phyloP scores from a whole-genome alignment of 2,329 filamentous ascomycete genomes.

The Shiraia bambusicola region DNA sequence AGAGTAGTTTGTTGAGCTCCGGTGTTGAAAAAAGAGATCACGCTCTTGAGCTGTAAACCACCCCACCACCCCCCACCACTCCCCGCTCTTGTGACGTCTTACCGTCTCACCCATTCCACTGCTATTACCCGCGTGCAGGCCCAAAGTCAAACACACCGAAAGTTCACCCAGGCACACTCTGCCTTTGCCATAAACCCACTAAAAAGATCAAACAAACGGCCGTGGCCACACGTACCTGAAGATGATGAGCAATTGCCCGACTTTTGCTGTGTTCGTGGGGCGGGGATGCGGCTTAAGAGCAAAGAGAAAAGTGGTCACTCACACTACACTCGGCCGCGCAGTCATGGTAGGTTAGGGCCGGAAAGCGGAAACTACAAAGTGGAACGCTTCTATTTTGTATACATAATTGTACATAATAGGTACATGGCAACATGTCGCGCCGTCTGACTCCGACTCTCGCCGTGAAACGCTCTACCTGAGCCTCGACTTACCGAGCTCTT shows the following conservation, averaged over 20 bases:
- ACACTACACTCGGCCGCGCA: too few relatives aligned
- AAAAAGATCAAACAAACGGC: neutral
- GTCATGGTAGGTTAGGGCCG: too few relatives aligned
- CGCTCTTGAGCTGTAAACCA: conserved; percentile 3
- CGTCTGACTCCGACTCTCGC: conserved; percentile 36
- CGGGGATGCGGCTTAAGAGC: too few relatives aligned
- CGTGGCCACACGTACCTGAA: neutral
- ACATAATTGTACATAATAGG: too few relatives aligned
- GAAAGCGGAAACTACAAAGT: conserved; percentile 27
- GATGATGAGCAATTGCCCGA: too few relatives aligned
- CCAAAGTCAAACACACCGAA: conserved; percentile 10
- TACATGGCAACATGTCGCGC: too few relatives aligned
- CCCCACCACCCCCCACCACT: too few relatives aligned
- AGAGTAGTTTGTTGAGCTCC: conserved; percentile 4
- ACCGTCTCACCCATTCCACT: neutral
- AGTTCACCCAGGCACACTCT: neutral
- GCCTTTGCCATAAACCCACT: neutral
- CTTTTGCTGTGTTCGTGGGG: too few relatives aligned
- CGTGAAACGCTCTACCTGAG: conserved; percentile 23
- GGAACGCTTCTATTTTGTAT: conserved; percentile 15
- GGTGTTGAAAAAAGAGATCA: conserved; percentile 3
- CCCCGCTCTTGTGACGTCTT: too few relatives aligned
- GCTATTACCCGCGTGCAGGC: conserved; percentile 1
- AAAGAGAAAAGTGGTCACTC: too few relatives aligned
- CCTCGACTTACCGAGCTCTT: conserved; percentile 29